These are phyloP conservation scores for Lecanosticta acicola DNA, from an alignment of 2,329 filamentous ascomycete genomes.

Conservation along the genomic window DNA sequence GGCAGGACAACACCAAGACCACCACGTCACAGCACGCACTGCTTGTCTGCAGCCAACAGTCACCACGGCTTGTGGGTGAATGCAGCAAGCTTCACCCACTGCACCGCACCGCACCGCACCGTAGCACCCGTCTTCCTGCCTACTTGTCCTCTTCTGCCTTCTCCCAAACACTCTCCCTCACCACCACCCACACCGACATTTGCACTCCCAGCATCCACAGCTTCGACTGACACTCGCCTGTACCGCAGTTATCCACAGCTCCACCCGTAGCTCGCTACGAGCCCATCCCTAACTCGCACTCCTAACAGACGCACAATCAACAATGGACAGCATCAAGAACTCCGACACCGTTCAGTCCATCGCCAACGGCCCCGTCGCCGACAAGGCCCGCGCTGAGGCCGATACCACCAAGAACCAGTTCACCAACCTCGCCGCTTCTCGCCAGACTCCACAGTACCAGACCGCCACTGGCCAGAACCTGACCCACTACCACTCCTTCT, in stretches of 20 bases:
- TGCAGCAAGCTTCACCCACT: no score
- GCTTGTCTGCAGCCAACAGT: no score
- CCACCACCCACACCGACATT: background rate
- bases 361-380: constrained; percentile 50
- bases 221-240: constrained; percentile 18
- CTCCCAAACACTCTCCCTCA: background rate
- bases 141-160: background rate
- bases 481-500: constrained; percentile 62
- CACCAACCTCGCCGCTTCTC: constrained; percentile 51
- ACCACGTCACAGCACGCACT: background rate
- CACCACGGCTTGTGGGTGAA: no score
- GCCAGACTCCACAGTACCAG: constrained; percentile 48
- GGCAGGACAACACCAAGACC: background rate
- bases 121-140: background rate
- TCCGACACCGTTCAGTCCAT: constrained; percentile 47
- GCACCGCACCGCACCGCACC: background rate
- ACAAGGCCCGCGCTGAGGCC: constrained; percentile 52
- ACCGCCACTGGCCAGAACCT: constrained; percentile 57
- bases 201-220: background rate
- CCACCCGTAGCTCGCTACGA: background rate
- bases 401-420: constrained; percentile 54
- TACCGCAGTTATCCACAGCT: background rate
- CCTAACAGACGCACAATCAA: constrained; percentile 42
- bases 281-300: constrained; percentile 17
- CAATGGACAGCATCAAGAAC: constrained; percentile 45